Conservation (phyloP, 371 early-diverging fungal species). For the Dinochytrium kinnereticum region DNA sequence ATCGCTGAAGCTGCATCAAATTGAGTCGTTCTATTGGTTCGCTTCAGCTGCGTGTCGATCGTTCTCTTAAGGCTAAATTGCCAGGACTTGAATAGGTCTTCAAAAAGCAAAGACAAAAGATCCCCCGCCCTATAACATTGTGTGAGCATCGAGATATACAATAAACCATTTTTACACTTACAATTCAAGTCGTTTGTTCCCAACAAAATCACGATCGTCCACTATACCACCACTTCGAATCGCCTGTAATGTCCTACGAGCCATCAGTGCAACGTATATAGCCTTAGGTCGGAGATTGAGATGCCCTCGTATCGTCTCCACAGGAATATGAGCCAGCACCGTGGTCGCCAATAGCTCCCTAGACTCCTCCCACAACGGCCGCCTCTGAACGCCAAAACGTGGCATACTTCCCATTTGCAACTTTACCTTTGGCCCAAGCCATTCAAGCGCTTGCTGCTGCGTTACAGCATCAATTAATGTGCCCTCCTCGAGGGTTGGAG, state of each 20-base stretch:
- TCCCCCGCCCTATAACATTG: slow-evolving; percentile 87
- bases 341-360: slow-evolving; percentile 89
- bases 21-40: slow-evolving; percentile 90
- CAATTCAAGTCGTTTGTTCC: slow-evolving; percentile 99
- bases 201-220: slow-evolving; percentile 99
- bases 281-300: slow-evolving; percentile 93
- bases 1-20: slow-evolving; percentile 93
- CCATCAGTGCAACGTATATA: slow-evolving; percentile 97
- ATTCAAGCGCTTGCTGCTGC: slow-evolving; percentile 92
- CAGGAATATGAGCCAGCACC: slow-evolving; percentile 96
- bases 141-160: no score
- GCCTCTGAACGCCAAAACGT: slow-evolving; percentile 37
- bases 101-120: slow-evolving; percentile 96
- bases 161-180: no score
- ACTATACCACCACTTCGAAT: slow-evolving; percentile 79
- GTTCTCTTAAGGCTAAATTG: slow-evolving; percentile 63
- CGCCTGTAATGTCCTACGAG: slow-evolving; percentile 93
- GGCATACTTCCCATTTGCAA: slow-evolving; percentile 34
- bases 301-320: slow-evolving; percentile 65
- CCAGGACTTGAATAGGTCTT: slow-evolving; percentile 99
- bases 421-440: slow-evolving; percentile 83
- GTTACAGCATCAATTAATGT: slow-evolving; percentile 78
- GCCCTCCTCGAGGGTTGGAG: slow-evolving; percentile 91
- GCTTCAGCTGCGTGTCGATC: slow-evolving; percentile 87
- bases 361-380: slow-evolving; percentile 82